phyloP scores from a whole-genome alignment of 192 early-diverging fungal genomes.

The Coemansia sp. region DNA sequence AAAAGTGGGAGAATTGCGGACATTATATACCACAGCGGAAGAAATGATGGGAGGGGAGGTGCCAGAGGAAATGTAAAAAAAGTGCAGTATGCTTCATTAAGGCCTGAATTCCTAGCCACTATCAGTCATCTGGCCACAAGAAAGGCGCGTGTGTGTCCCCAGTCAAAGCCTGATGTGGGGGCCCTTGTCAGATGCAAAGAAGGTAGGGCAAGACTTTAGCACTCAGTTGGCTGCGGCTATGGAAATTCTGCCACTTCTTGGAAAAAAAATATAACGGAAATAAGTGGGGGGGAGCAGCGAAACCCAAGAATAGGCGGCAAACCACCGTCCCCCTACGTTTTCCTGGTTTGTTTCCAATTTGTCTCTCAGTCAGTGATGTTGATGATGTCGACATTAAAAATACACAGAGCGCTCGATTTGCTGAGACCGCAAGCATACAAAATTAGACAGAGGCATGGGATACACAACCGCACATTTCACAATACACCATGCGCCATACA shows the following conservation, averaged over 20 bases:
- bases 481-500: too few species aligned
- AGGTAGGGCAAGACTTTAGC: constrained; percentile 3
- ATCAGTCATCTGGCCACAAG: constrained; percentile 3
- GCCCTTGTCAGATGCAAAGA: neutral
- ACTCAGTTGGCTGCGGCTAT: neutral
- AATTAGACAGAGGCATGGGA: neutral
- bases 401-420: neutral
- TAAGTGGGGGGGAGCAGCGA: neutral
- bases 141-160: constrained; percentile 1
- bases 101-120: neutral
- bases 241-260: neutral
- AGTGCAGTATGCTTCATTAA: neutral
- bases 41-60: neutral
- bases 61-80: neutral
- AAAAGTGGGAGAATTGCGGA: neutral
- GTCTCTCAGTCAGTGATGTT: neutral
- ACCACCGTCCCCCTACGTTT: constrained; percentile 1
- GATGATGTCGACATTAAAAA: neutral
- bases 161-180: neutral
- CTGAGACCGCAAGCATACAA: neutral
- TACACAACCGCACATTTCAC: too few species aligned
- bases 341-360: neutral
- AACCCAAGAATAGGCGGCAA: neutral
- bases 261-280: neutral
- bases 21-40: neutral